phyloP scores from a whole-genome alignment of 2,329 filamentous ascomycete species.

The Dothidotthia symphoricarpi region DNA sequence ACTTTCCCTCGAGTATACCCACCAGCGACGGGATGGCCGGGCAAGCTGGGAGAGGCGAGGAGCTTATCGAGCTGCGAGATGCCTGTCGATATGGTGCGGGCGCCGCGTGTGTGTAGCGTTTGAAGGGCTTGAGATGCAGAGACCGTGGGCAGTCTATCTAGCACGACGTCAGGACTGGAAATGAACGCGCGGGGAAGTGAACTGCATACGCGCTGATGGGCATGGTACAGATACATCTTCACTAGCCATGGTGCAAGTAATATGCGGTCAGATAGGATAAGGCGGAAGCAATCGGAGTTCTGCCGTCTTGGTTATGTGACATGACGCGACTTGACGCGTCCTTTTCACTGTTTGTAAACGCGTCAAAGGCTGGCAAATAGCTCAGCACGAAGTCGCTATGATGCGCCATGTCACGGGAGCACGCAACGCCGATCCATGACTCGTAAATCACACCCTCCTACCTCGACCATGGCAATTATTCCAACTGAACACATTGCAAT shows the following conservation, averaged over 20 bases:
- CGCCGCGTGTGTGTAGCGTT: constrained; percentile 54
- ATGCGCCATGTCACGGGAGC: constrained; percentile 22
- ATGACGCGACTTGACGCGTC: constrained; percentile 17
- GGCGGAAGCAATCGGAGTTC: constrained; percentile 3
- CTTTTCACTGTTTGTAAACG: constrained; percentile 3
- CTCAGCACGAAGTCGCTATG: neutral
- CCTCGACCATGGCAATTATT: constrained; percentile 2
- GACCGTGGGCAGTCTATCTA: constrained; percentile 74
- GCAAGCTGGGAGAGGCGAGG: constrained; percentile 30
- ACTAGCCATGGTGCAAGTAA: constrained; percentile 27
- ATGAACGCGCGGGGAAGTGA: neutral
- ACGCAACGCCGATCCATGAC: constrained; percentile 23
- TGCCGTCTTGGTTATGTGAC: constrained; percentile 7
- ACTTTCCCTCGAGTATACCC: constrained; percentile 75
- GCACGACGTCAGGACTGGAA: constrained; percentile 15
- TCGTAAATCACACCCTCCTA: constrained; percentile 10
- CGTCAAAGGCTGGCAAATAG: constrained; percentile 1
- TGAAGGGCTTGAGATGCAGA: constrained; percentile 72
- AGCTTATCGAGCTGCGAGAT: constrained; percentile 49
- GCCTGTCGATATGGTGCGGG: constrained; percentile 50
- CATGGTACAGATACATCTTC: constrained; percentile 27
- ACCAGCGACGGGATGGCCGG: constrained; percentile 23
- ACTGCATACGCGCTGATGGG: constrained; percentile 41
- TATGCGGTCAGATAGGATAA: constrained; percentile 2
- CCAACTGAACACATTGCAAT: too few species aligned